Evolutionary conservation across 768 basidiomycete genomes (phyloP).

Genomic region (Glaciozyma martinii): DNA sequence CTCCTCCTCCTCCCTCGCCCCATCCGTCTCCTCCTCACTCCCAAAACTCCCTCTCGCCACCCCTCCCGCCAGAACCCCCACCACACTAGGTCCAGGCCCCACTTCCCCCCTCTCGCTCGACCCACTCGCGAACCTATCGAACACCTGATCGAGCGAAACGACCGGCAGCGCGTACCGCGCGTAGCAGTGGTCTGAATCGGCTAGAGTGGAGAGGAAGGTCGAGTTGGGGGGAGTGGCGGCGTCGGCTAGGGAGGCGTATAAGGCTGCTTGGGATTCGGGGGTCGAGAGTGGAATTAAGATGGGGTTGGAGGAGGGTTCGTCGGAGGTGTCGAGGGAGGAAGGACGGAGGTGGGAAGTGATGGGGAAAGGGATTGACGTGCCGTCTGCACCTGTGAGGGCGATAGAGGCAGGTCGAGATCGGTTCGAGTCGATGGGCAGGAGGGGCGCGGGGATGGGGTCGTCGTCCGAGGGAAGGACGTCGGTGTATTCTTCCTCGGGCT

Average conservation of each 20-base stretch:
- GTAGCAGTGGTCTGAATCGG: slow-evolving; percentile 29
- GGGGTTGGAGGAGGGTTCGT: not conserved
- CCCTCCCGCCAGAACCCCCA: no score
- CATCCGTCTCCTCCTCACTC: not conserved
- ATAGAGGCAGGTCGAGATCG: not conserved
- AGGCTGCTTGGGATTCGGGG: slow-evolving; percentile 5
- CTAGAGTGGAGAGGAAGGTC: slow-evolving; percentile 40
- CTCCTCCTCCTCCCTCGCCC: not conserved
- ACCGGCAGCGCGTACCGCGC: not conserved
- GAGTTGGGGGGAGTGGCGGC: slow-evolving; percentile 41
- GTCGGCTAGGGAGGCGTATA: slow-evolving; percentile 24
- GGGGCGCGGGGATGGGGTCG: not conserved
- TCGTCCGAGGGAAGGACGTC: not conserved
- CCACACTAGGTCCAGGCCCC: not conserved
- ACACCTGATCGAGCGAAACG: not conserved
- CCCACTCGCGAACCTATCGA: not conserved
- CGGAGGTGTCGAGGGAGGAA: not conserved
- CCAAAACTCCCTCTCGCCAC: not conserved
- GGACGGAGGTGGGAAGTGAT: not conserved
- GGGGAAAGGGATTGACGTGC: slow-evolving; percentile 1
- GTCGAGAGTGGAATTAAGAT: not conserved
- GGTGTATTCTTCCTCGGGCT: not conserved
- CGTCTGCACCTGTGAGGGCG: not conserved
- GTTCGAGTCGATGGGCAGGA: not conserved
- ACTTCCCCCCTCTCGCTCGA: not conserved